Percentiles rank a stretch among this genome's conserved stretches.
Evolutionary conservation across 2,329 filamentous ascomycete species (phyloP).

Genomic region (Clathrospora elynae): DNA sequence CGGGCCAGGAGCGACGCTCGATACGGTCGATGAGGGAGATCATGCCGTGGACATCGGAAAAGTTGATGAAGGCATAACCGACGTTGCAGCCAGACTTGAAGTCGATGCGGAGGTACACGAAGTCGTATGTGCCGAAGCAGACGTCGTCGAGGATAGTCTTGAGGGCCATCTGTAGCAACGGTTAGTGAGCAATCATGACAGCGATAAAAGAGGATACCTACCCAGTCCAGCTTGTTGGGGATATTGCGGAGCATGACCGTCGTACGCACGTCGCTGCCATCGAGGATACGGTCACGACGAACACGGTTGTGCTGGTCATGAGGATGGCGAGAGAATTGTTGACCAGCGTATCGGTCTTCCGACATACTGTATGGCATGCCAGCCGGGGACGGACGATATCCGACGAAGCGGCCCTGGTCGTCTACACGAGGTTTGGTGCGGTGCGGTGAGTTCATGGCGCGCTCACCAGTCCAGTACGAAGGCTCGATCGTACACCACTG

Average conservation of each 20-base stretch:
- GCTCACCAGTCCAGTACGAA: conserved; percentile 27
- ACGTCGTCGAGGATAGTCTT: conserved; percentile 80
- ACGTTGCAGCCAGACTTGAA: conserved; percentile 65
- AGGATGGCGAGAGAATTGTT: conserved; percentile 22
- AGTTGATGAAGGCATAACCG: conserved; percentile 97
- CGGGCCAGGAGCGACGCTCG: conserved; percentile 63
- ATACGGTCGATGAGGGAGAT: conserved; percentile 38
- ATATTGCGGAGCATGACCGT: conserved; percentile 92
- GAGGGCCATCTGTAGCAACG: conserved; percentile 51
- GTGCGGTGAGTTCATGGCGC: conserved; percentile 25
- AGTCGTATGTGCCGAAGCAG: conserved; percentile 84
- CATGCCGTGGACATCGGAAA: conserved; percentile 66
- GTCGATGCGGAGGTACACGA: conserved; percentile 89
- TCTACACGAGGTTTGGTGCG: conserved; percentile 29
- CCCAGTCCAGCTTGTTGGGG: conserved; percentile 81
- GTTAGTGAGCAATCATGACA: conserved; percentile 18
- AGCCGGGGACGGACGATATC: conserved; percentile 17
- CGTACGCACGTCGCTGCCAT: conserved; percentile 57
- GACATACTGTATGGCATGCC: background rate
- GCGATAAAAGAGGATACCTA: conserved; percentile 30
- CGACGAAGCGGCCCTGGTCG: conserved; percentile 29
- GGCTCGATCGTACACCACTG: conserved; percentile 24
- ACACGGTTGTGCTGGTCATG: conserved; percentile 49
- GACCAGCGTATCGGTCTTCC: background rate
- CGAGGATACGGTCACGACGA: conserved; percentile 43